Conservation (phyloP, 1,284 basidiomycete species). For the Cryptococcus neoformans region DNA sequence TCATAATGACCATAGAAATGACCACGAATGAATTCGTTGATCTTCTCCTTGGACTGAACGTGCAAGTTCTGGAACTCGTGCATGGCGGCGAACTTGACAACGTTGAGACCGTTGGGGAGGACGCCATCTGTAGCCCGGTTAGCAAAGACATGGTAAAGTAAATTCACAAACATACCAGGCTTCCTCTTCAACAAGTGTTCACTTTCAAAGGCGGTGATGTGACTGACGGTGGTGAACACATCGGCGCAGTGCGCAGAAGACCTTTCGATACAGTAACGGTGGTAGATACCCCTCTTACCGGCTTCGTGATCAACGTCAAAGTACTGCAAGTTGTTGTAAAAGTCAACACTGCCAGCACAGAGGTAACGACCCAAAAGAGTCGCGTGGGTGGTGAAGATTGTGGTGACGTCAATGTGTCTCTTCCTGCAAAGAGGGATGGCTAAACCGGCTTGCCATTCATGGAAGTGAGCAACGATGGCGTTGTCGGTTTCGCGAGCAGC, state of each 20-base stretch:
- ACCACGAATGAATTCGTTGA: conserved; percentile 94
- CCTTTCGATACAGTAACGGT: conserved; percentile 94
- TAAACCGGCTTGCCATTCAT: conserved; percentile 98
- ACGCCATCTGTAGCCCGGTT: conserved; percentile 67
- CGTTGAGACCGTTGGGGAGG: conserved; percentile 96
- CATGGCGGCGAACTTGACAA: conserved; percentile 93
- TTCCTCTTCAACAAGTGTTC: conserved; percentile 97
- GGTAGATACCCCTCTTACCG: conserved; percentile 91
- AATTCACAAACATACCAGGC: conserved; percentile 54
- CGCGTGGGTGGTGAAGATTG: conserved; percentile 98
- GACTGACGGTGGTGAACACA: conserved; percentile 96
- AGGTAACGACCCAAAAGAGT: conserved; percentile 96
- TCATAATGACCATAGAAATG: conserved; percentile 99
- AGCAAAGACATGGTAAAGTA: not conserved
- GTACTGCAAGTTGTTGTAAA: conserved; percentile 99
- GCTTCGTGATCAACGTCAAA: conserved; percentile 99
- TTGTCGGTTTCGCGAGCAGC: conserved; percentile 70
- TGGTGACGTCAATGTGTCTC: conserved; percentile 95
- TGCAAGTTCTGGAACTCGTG: conserved; percentile 98
- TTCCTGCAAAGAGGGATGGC: conserved; percentile 95
- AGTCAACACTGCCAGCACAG: conserved; percentile 95
- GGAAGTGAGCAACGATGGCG: conserved; percentile 95
- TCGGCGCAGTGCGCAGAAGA: conserved; percentile 92
- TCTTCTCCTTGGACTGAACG: conserved; percentile 87
- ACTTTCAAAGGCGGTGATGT: conserved; percentile 95